These are phyloP conservation scores for Naumovozyma baii DNA, from an alignment of 805 yeast genomes.

Conservation along the genomic window DNA sequence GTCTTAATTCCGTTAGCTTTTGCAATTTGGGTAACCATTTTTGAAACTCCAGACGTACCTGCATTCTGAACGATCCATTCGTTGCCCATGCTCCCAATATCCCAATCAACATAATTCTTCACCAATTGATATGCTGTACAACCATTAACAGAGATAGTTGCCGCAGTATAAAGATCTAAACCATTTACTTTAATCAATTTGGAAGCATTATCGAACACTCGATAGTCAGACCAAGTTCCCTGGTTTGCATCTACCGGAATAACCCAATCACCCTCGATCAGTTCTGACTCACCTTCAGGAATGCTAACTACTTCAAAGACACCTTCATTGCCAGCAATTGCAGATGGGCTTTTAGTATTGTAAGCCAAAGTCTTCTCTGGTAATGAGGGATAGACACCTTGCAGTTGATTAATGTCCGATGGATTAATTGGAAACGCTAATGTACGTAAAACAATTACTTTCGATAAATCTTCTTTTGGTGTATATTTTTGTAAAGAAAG, in stretches of 20 bases:
- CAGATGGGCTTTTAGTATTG: conserved; percentile 55
- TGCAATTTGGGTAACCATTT: conserved; percentile 83
- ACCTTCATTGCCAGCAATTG: conserved; percentile 93
- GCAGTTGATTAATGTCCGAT: conserved; percentile 74
- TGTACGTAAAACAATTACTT: conserved; percentile 46
- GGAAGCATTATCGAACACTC: conserved; percentile 44
- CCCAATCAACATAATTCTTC: conserved; percentile 43
- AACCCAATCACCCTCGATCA: conserved; percentile 75
- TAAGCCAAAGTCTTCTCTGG: conserved; percentile 48
- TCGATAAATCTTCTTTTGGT: conserved; percentile 19
- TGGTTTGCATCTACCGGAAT: conserved; percentile 67
- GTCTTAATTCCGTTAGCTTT: conserved; percentile 71
- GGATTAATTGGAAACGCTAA: conserved; percentile 85
- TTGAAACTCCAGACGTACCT: conserved; percentile 91
- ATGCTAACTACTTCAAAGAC: conserved; percentile 71
- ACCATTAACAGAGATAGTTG: conserved; percentile 88
- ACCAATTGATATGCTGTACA: conserved; percentile 86
- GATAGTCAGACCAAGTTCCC: conserved; percentile 88
- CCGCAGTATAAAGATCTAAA: conserved; percentile 56
- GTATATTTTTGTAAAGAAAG: conserved; percentile 20
- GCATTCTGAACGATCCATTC: conserved; percentile 96
- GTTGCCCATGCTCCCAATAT: conserved; percentile 15
- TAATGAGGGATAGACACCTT: conserved; percentile 76
- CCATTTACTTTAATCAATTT: conserved; percentile 46
- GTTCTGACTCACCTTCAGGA: conserved; percentile 39